Base-by-base conservation (phyloP, 1,284 basidiomycete species). In the Entoloma clypeatum region DNA sequence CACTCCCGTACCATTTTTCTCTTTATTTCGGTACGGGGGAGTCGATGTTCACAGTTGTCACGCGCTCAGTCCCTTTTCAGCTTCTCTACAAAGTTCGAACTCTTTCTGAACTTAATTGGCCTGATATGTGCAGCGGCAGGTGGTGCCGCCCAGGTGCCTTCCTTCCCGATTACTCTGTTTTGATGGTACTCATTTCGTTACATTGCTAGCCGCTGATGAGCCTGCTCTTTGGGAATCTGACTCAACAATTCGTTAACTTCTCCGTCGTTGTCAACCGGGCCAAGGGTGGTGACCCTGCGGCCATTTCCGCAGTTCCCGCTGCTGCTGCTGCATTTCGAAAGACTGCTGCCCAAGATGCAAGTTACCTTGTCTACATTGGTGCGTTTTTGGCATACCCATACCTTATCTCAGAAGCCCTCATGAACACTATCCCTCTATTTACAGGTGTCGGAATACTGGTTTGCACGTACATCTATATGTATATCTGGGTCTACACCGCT, bases 401-500 rank as follows among this genome's bases (percentile, higher is more conserved):
- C 16, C 21, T 2, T 13, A 37, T 24, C 8, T 16, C 8, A 5
- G 7, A 19, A 29, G 4, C 8, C 42, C 17, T 26, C 33, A n/a
- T n/a, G n/a, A n/a, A n/a, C n/a, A n/a, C n/a, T n/a, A n/a, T n/a
- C n/a, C n/a, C n/a, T n/a, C n/a, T 28, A 6, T n/a, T n/a, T 16
- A 6, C 44, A 82, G 81, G 82, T 50, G 34, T 82, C 41, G 86
- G 69, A 17, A 79, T 85, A 71, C 77, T 88, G 39, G 53, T 73
- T n/a, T 78, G 71, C 59, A 86, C 83, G 2, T 86, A 75, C 62
- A 51, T 69, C 4, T 96, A 92, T 69, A 95, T 92, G 90, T 72
- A 74, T 49, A 71, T 80, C 30, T 98, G 91, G 89, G 81, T 88
- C 42, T 88, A 88, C 60, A 93, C 92, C 0, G 91, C 83, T n/a